Evolutionary conservation across 2,329 filamentous ascomycete genomes (phyloP).

Genomic region (Colletotrichum sp.): DNA sequence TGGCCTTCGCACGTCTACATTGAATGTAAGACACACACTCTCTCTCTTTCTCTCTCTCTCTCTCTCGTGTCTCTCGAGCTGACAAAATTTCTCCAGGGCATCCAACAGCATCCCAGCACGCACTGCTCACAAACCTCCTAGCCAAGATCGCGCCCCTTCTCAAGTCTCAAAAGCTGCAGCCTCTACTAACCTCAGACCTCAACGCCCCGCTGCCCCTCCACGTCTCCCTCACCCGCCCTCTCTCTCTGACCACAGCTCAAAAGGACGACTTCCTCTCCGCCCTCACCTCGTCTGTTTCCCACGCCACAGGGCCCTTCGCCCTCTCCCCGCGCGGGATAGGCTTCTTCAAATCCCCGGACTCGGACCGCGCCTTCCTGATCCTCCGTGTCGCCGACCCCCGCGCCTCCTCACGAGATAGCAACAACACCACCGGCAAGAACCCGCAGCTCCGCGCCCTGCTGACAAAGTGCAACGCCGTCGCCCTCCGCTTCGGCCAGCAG

Average conservation of each 20-base stretch:
- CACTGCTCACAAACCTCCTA: slow-evolving; percentile 49
- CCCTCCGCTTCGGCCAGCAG: slow-evolving; percentile 67
- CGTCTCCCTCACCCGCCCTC: slow-evolving; percentile 85
- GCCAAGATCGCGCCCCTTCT: slow-evolving; percentile 36
- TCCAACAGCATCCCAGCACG: slow-evolving; percentile 53
- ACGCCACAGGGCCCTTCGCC: slow-evolving; percentile 36
- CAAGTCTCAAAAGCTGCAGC: slow-evolving; percentile 56
- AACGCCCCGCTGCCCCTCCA: slow-evolving; percentile 82
- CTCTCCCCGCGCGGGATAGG: slow-evolving; percentile 44
- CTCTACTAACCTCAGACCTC: slow-evolving; percentile 78
- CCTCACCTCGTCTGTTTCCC: slow-evolving; percentile 51
- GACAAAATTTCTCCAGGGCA: slow-evolving; percentile 49
- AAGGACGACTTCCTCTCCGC: slow-evolving; percentile 70
- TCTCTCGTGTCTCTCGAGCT: not conserved
- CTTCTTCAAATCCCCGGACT: slow-evolving; percentile 59
- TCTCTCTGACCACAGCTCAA: slow-evolving; percentile 75
- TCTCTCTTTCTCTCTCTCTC: not conserved
- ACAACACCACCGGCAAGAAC: slow-evolving; percentile 40
- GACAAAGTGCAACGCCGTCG: slow-evolving; percentile 67
- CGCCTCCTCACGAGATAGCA: not conserved
- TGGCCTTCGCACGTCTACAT: slow-evolving; percentile 95
- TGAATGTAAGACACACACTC: slow-evolving; percentile 71
- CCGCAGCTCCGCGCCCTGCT: slow-evolving; percentile 69
- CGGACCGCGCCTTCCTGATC: slow-evolving; percentile 84
- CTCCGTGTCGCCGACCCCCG: slow-evolving; percentile 57